These are phyloP conservation scores for Apiospora hydei DNA, from an alignment of 2,329 filamentous ascomycete species.

Conservation along the genomic window DNA sequence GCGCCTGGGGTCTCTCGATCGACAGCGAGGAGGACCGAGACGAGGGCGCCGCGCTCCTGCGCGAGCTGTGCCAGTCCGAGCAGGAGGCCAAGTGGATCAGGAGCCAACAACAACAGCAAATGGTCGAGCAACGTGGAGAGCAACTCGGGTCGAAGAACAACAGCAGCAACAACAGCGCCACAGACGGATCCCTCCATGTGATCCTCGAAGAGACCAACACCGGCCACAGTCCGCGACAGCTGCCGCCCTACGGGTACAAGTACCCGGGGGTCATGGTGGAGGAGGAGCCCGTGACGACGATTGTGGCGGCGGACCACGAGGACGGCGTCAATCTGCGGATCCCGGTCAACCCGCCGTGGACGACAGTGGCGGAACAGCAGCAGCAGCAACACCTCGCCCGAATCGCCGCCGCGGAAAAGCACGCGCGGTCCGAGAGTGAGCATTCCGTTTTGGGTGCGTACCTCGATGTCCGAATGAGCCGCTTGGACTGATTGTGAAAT, in stretches of 20 bases:
- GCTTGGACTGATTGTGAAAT: slow-evolving; percentile 23
- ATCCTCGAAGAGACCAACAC: slow-evolving; percentile 28
- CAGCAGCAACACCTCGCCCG: slow-evolving; percentile 1
- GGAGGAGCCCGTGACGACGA: slow-evolving; percentile 20
- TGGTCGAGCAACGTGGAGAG: neutral
- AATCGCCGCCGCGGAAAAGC: slow-evolving; percentile 22
- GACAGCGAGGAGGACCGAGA: slow-evolving; percentile 35
- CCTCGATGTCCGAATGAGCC: slow-evolving; percentile 36
- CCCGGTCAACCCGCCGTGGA: neutral
- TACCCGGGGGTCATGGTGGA: slow-evolving; percentile 13
- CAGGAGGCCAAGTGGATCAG: slow-evolving; percentile 30
- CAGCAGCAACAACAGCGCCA: slow-evolving; percentile 24
- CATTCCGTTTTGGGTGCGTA: slow-evolving; percentile 38
- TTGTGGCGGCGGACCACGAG: neutral
- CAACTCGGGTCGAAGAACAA: slow-evolving; percentile 15
- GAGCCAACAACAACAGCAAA: slow-evolving; percentile 27
- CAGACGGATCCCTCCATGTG: slow-evolving; percentile 23
- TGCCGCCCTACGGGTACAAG: slow-evolving; percentile 14
- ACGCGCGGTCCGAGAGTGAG: slow-evolving; percentile 36
- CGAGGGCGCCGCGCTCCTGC: slow-evolving; percentile 35
- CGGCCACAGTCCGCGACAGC: slow-evolving; percentile 24
- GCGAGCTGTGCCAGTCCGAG: slow-evolving; percentile 37
- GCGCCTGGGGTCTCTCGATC: slow-evolving; percentile 39
- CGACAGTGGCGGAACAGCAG: neutral
- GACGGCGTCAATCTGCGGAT: slow-evolving; percentile 25